These are phyloP conservation scores for Fusarium tjaetaba DNA, from an alignment of 2,329 filamentous ascomycete species.

Conservation along the genomic window DNA sequence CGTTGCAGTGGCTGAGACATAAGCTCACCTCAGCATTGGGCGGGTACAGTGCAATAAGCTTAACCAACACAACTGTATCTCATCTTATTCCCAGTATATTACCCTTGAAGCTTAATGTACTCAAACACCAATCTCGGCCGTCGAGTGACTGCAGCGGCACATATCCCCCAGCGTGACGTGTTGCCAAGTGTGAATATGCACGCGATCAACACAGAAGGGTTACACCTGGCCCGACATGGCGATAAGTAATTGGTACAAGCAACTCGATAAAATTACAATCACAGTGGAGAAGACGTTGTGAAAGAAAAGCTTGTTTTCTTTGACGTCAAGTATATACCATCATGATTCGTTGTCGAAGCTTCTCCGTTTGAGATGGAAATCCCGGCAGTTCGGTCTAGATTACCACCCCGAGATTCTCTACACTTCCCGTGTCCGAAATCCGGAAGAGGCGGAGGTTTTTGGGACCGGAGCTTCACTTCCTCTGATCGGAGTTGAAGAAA, in stretches of 20 bases:
- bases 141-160: neutral
- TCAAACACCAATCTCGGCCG: neutral
- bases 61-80: neutral
- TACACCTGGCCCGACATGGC: neutral
- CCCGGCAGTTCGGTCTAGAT: constrained; percentile 12
- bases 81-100: neutral
- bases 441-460: neutral
- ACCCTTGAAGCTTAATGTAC: neutral
- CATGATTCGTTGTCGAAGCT: neutral
- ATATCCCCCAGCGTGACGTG: neutral
- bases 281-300: neutral
- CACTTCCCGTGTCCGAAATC: neutral
- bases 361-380: neutral
- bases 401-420: constrained; percentile 6
- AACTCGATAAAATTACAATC: neutral
- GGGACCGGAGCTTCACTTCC: neutral
- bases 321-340: neutral
- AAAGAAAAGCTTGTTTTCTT: neutral
- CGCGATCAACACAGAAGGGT: neutral
- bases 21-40: constrained; percentile 12
- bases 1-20: neutral
- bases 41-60: constrained; percentile 2
- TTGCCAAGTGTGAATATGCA: constrained; percentile 4
- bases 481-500: neutral
- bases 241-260: neutral